Conservation (phyloP, 2,329 filamentous ascomycete species). For the Aspergillus luchuensis region DNA sequence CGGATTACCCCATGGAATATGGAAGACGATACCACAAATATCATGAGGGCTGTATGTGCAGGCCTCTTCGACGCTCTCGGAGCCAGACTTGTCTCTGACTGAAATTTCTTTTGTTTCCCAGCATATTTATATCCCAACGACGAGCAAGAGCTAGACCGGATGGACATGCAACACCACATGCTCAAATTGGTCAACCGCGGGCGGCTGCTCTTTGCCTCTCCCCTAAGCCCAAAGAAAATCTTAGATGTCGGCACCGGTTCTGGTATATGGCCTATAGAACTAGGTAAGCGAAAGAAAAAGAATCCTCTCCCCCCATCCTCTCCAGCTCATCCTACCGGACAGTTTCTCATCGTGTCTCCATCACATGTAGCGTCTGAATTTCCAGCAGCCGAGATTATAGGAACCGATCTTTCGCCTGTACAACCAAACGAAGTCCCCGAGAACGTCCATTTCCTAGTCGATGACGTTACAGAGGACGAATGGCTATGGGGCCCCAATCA, state of each 20-base stretch:
- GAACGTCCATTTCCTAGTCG: slow-evolving; percentile 74
- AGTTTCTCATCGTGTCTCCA: slow-evolving; percentile 8
- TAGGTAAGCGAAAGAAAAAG: slow-evolving; percentile 48
- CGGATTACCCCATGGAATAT: slow-evolving; percentile 46
- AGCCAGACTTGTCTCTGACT: slow-evolving; percentile 23
- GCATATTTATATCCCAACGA: slow-evolving; percentile 55
- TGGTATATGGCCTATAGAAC: slow-evolving; percentile 69
- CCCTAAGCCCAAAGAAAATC: slow-evolving; percentile 50
- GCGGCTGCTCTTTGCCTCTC: slow-evolving; percentile 50
- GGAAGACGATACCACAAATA: slow-evolving; percentile 49
- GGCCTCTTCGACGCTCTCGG: background rate
- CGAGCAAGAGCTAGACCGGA: slow-evolving; percentile 56
- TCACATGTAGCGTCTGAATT: slow-evolving; percentile 45
- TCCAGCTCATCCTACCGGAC: slow-evolving; percentile 13
- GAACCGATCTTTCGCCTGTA: slow-evolving; percentile 68
- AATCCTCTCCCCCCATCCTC: slow-evolving; percentile 6
- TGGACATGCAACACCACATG: slow-evolving; percentile 59
- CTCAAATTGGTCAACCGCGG: slow-evolving; percentile 51
- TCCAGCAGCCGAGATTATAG: slow-evolving; percentile 60
- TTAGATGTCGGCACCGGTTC: slow-evolving; percentile 64
- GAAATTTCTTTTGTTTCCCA: slow-evolving; percentile 13
- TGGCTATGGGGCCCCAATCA: slow-evolving; percentile 56
- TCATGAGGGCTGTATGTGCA: slow-evolving; percentile 45
- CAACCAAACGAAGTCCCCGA: slow-evolving; percentile 67
- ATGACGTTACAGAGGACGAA: slow-evolving; percentile 65